Percentiles rank a stretch among this genome's conserved stretches.
Evolutionary conservation across 148 eudicot species (phyloP).

Genomic region (Spergularia bocconei): DNA sequence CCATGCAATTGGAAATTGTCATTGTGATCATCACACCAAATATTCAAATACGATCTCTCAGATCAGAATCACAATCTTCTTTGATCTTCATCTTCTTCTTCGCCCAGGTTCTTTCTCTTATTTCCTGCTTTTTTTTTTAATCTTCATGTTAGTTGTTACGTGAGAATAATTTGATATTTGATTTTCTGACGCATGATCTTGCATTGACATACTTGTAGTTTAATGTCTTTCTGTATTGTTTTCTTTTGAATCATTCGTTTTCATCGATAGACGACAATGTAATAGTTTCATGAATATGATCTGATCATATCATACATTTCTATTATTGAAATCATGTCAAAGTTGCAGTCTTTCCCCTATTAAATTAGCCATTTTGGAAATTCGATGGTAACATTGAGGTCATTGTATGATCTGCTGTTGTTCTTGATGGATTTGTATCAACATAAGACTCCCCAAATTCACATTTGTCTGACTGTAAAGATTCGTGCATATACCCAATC

Average conservation of each 20-base stretch:
- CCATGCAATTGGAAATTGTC: slow-evolving; percentile 1
- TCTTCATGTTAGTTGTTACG: background rate
- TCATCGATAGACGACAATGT: too few species aligned
- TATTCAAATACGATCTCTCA: background rate
- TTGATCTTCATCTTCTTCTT: background rate
- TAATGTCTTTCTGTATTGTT: background rate
- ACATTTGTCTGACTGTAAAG: too few species aligned
- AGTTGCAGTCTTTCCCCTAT: too few species aligned
- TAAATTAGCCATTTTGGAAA: too few species aligned
- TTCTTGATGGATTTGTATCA: background rate
- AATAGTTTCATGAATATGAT: too few species aligned
- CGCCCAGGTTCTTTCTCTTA: slow-evolving; percentile 16
- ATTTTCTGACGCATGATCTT: slow-evolving; percentile 5
- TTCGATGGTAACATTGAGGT: too few species aligned
- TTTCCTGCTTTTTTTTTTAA: background rate
- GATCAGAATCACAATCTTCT: background rate
- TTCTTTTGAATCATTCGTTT: background rate
- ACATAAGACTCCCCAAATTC: background rate
- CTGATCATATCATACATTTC: too few species aligned
- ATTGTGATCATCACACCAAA: background rate
- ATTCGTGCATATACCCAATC: too few species aligned
- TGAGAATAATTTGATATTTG: background rate
- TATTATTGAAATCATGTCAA: too few species aligned
- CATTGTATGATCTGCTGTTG: too few species aligned
- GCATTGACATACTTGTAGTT: background rate